Base-by-base conservation (phyloP, 1,284 basidiomycete species). In the Microbotryum violaceum region DNA sequence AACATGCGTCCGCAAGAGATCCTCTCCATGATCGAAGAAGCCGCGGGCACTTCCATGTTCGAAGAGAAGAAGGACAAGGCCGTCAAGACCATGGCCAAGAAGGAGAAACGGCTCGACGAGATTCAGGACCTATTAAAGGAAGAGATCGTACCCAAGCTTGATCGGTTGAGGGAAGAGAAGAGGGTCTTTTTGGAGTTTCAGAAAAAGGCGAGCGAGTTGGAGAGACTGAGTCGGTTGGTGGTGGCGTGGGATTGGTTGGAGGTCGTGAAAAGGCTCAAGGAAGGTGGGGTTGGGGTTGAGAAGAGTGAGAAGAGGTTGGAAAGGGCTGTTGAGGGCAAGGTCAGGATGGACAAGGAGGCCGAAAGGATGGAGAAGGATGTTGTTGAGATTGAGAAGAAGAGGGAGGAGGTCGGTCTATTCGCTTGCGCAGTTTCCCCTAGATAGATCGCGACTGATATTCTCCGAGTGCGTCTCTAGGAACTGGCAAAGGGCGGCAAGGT, bases 1-100 rank as follows among this genome's bases (percentile, higher is more conserved):
- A 98, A 97, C 76, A 98, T 99, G 96, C 88, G 91, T 57, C 93
- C 96, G 0, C 87, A 88, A 77, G 96, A 99, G 75, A 97, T 98
- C 66, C 82, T 99, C 18, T 91, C 92, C 4, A 94, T 99, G 89
- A 91, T 98, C 14, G 96, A 98, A 76, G 96, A 99, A 76, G 96
- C 96, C 0, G 91, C 94, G 0, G 96, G 96, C 2, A 99, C 96
- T 54, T 85, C 92, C 46, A 98, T 98, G 94, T 99, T 97, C 72
- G 96, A 99, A 76, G 94, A 98, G 65, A 84, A 90, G 44, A 99
- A 98, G 76, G 92, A 97, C 73, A 97, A 97, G 75, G 94, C 96
- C 9, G 84, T 88, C 74, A 93, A 91, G 77, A 97, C 91, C 0
- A 99, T 99, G 86, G 81, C 83, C 33, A 97, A 97, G 81, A 98